A percentile compares a stretch with the other conserved stretches of the same genome.
Evolutionary conservation across 148 eudicot species (phyloP).

Genomic region (Rheum nobile): DNA sequence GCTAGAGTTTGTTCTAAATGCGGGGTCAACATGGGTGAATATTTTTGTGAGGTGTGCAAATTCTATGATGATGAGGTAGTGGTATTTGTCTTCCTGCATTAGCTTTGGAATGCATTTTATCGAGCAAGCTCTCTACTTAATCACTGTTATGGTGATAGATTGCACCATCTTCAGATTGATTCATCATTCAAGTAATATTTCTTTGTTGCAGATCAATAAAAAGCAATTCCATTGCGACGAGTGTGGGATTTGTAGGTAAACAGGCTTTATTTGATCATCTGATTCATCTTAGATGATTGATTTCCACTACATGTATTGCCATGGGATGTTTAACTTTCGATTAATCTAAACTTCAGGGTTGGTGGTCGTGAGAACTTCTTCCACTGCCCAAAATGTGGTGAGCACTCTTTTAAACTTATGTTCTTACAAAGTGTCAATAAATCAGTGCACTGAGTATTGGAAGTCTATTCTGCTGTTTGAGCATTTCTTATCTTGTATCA

Average conservation of each 20-base stretch:
- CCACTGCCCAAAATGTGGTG: slow-evolving; percentile 92
- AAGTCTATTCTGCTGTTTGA: neutral
- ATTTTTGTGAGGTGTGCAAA: slow-evolving; percentile 71
- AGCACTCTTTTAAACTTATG: slow-evolving; percentile 15
- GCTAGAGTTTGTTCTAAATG: slow-evolving; percentile 65
- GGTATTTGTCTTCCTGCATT: neutral
- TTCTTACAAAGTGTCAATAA: neutral
- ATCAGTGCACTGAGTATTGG: neutral
- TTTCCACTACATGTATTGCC: neutral
- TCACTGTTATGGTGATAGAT: neutral
- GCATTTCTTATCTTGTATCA: neutral
- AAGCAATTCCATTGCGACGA: slow-evolving; percentile 80
- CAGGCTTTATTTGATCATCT: slow-evolving; percentile 6
- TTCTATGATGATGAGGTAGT: slow-evolving; percentile 88
- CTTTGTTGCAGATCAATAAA: slow-evolving; percentile 43
- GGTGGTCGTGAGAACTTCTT: slow-evolving; percentile 86
- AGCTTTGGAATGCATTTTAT: neutral
- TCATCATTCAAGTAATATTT: neutral
- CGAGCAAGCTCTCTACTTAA: neutral
- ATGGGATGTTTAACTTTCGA: slow-evolving; percentile 10
- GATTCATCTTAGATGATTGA: neutral
- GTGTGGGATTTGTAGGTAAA: slow-evolving; percentile 95
- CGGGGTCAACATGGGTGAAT: slow-evolving; percentile 86
- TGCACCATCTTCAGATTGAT: slow-evolving; percentile 9
- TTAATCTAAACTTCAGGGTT: slow-evolving; percentile 44